Evolutionary conservation across 768 basidiomycete genomes (phyloP), one percentile per base, ranked within the genome.

Genomic region (Lactifluus pinguis): DNA sequence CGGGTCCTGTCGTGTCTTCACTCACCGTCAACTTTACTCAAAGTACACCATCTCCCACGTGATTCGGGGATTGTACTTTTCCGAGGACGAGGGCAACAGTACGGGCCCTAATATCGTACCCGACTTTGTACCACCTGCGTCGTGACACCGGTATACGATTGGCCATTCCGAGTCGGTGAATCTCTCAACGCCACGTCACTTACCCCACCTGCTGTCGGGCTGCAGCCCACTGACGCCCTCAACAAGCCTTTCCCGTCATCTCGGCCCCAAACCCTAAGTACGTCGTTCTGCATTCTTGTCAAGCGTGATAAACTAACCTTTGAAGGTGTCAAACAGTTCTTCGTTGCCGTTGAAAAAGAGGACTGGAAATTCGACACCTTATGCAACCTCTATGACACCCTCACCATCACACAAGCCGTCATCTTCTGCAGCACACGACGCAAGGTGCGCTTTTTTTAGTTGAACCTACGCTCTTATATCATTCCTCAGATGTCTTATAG

Each of bases 301-400:
- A 97, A 98, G 80, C 92, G 94, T 87, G 95, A 98, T 70, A 95
- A 99, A 76, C 82, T 98, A 80, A 97, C 95, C 54, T 80, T 98
- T 59, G 95, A 99, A 70, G 89, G 89, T 9, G 94, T 95, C 76
- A 94, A 94, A 69, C 92, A 95, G 72, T 95, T 95, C 77, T 94
- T 94, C 79, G 92, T 99, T 53, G 95, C 95, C 49, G 95, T 99
- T 58, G 95, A 98, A 76, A 97, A 98, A 77, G 95, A 99, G 74
- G 95, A 99, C 71, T 98, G 95, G 95, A 99, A 99, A 72, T 95
- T 97, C 70, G 95, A 98, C 75, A 98, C 95, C 0, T 80, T 99
- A 36, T 97, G 91, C 71, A 95, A 97, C 76, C 76, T 99, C 51
- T 98, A 97, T 75, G 95, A 98, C 74, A 98, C 95, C 32, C 84